phyloP scores from a whole-genome alignment of 1,284 basidiomycete species.

The Puccinia sorghi region DNA sequence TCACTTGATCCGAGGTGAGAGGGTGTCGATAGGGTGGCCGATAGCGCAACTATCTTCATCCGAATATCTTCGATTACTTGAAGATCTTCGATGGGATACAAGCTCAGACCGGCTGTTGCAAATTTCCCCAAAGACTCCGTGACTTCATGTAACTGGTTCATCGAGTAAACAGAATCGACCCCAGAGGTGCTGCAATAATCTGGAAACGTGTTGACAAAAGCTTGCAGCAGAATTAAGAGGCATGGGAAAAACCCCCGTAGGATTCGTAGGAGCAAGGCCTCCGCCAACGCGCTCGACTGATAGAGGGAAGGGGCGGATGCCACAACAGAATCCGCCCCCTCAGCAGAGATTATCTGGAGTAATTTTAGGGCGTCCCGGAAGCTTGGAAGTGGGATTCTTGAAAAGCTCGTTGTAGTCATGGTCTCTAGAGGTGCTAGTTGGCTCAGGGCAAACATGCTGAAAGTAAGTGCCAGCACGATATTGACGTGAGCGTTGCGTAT shows the following conservation, averaged over 20 bases:
- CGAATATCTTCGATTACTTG: slow-evolving; percentile 19
- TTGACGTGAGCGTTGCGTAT: slow-evolving; percentile 34
- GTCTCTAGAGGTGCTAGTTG: slow-evolving; percentile 12
- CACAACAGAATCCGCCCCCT: slow-evolving; percentile 21
- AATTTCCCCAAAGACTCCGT: slow-evolving; percentile 32
- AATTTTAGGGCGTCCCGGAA: slow-evolving; percentile 17
- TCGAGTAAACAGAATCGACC: neutral
- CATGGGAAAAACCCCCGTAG: slow-evolving; percentile 32
- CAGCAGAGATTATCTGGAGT: slow-evolving; percentile 28
- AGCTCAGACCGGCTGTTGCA: slow-evolving; percentile 30
- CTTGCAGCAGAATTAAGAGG: slow-evolving; percentile 9
- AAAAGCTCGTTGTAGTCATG: neutral
- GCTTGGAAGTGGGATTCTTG: slow-evolving; percentile 9
- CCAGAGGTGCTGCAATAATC: neutral
- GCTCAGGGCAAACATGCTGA: slow-evolving; percentile 39
- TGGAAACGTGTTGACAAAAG: slow-evolving; percentile 5
- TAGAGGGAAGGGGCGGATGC: slow-evolving; percentile 5
- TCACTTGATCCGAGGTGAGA: neutral
- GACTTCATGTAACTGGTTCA: slow-evolving; percentile 11
- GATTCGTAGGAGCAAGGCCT: slow-evolving; percentile 32
- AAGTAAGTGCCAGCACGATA: slow-evolving; percentile 9
- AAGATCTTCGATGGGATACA: slow-evolving; percentile 16
- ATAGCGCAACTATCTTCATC: slow-evolving; percentile 1
- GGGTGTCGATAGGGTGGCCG: neutral
- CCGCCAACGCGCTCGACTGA: neutral